phyloP scores from a whole-genome alignment of 768 basidiomycete species.

The Phaeotremella fagi region DNA sequence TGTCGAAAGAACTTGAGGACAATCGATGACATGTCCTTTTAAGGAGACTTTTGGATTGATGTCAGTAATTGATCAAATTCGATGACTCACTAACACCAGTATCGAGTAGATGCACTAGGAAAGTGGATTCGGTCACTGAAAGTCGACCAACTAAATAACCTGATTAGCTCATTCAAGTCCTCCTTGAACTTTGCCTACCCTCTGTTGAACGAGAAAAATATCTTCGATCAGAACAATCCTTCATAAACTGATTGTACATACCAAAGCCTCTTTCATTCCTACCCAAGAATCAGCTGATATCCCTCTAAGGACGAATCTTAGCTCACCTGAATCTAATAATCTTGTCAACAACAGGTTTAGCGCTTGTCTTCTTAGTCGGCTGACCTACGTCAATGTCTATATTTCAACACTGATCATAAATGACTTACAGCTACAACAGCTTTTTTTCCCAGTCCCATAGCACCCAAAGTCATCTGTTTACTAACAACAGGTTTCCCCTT shows the following conservation, averaged over 20 bases:
- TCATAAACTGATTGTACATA: conserved; percentile 4
- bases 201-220: conserved; percentile 1
- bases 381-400: no score
- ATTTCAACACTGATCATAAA: not conserved
- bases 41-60: conserved; percentile 56
- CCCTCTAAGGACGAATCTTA: not conserved
- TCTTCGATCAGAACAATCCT: no score
- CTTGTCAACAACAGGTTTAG: conserved; percentile 39
- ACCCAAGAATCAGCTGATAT: not conserved
- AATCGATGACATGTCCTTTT: conserved; percentile 69
- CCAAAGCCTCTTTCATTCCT: conserved; percentile 42
- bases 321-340: conserved; percentile 40
- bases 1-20: conserved; percentile 64
- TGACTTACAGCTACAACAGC: conserved; percentile 9
- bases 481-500: conserved; percentile 27
- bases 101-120: conserved; percentile 41
- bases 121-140: conserved; percentile 38
- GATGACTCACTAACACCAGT: conserved; percentile 40
- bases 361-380: conserved; percentile 17
- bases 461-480: conserved; percentile 44
- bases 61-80: conserved; percentile 38
- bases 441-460: conserved; percentile 41
- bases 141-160: conserved; percentile 34
- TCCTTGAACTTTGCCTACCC: conserved; percentile 10
- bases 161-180: no score